Base-by-base conservation (phyloP, 2,329 filamentous ascomycete species). In the Beauveria medogensis region DNA sequence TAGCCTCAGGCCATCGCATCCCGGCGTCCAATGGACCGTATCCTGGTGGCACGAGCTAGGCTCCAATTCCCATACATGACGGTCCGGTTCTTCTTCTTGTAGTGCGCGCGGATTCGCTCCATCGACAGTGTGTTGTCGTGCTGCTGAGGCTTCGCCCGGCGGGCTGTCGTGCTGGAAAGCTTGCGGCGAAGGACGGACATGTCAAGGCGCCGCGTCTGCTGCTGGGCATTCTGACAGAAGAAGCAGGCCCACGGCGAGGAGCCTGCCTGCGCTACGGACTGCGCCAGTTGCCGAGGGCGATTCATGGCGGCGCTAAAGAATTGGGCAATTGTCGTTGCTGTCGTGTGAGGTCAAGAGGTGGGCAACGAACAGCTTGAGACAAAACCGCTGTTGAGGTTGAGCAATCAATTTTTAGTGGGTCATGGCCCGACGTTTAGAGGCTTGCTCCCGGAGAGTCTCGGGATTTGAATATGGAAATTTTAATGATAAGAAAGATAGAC, bases 11-110 rank as follows among this genome's bases (percentile, higher is more conserved):
- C 20, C 26, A 41, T 26, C 20, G 10, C 3, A 34, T 34, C 20
- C 9, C n/a, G 44, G 12, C 26, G 28, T 12, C 24, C 53, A 34
- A 44, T 44, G 44, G 53, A 22, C 52, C 4, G 16, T 14, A 14
- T n/a, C 4, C 8, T 2, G 9, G n/a, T 16, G 14, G 16, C 30
- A 28, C 28, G 64, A 65, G 50, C 20, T 50, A 3, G 20, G 26
- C 43, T 24, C 24, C 18, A 12, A 24, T 28, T 37, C 14, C 20
- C 71, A 62, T 73, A 76, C 75, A 71, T 72, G 70, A 70, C 86
- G 9, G 88, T 88, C 64, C 78, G 77, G 68, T 92, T 92, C 77
- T 85, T 88, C 67, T 78, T 75, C 65, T 80, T 82, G 67, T 90
- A 91, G 22, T 85, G 80, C 55, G 80, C 82, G 30, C 81, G 81